Evolutionary conservation across 257 asterid species (phyloP).

Genomic region (Euphrasia confusa): DNA sequence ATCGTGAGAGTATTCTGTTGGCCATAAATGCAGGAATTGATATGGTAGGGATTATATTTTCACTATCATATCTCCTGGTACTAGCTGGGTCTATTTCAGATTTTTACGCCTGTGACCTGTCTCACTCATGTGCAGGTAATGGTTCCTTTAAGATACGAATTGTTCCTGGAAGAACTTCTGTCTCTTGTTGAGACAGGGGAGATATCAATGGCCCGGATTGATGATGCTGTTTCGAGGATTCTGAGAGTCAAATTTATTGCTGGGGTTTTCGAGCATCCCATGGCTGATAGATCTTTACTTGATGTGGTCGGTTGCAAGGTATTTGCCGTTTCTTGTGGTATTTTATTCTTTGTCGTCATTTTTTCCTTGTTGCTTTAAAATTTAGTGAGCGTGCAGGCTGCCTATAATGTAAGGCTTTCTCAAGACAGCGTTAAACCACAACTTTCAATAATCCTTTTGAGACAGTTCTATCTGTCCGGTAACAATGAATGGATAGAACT

Average conservation of each 20-base stretch:
- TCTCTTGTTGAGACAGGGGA: slow-evolving; percentile 79
- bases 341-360: background rate
- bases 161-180: slow-evolving; percentile 69
- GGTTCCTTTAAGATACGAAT: slow-evolving; percentile 88
- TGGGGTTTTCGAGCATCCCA: slow-evolving; percentile 78
- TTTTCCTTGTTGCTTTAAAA: background rate
- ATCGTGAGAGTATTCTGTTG: slow-evolving; percentile 44
- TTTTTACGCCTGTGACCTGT: background rate
- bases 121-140: slow-evolving; percentile 61
- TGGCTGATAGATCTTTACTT: slow-evolving; percentile 70
- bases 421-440: too few species aligned
- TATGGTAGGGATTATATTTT: slow-evolving; percentile 46
- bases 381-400: too few species aligned
- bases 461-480: too few species aligned
- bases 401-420: too few species aligned
- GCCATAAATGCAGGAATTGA: slow-evolving; percentile 75
- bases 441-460: too few species aligned
- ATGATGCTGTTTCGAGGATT: slow-evolving; percentile 94
- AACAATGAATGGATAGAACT: too few species aligned
- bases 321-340: slow-evolving; percentile 17
- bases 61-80: slow-evolving; percentile 13
- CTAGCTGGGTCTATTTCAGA: slow-evolving; percentile 13
- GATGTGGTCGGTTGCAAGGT: slow-evolving; percentile 94
- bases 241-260: slow-evolving; percentile 86
- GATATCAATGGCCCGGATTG: slow-evolving; percentile 72